Base-by-base conservation (phyloP, 306 rosid genomes). In the Quercus wislizeni region DNA sequence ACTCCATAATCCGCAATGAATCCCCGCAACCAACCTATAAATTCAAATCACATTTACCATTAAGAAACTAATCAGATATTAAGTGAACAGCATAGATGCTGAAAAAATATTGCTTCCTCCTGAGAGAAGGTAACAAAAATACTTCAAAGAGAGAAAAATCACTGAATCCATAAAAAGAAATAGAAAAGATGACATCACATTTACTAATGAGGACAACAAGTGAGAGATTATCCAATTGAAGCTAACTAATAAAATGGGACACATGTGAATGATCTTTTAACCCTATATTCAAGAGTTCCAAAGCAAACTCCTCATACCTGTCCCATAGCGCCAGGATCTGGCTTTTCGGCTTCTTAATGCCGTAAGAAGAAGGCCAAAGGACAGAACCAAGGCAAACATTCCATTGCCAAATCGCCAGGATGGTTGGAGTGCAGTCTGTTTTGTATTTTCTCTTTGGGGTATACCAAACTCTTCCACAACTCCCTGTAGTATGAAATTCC, bases 331-430 rank as follows among this genome's bases (percentile, higher is more conserved):
- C 98, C 98, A 94, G 19, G 94, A 90, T 91, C 98, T 89, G 78
- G 98, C 97, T 76, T 91, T 94, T 69, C 98, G 97, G 83, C 98
- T 94, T 85, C 77, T 83, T 21, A 94, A 86, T 75, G 94, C 97
- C 14, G 97, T 94, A 28, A 83, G 84, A 74, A 92, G 97, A 76
- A 94, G 98, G 81, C 98, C 97, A 31, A 94, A 94, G 30, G 98
- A 92, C 52, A 94, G 84, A 83, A 94, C 97, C 75, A 94, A 83
- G 4, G 97, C 98, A 87, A 94, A 94, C 98, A 92, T 94, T 83
- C 98, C 98, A 86, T 94, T 94, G 75, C 98, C 98, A 84, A 94
- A 94, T 65, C 88, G 84, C 98, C 98, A 94, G 51, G 97, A 80
- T 73, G 88, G 83, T 54, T 87, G 90, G 27, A 94, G 86, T 18